Evolutionary conservation across 1,284 basidiomycete genomes (phyloP).

Genomic region (Ustanciosporium gigantosporum): DNA sequence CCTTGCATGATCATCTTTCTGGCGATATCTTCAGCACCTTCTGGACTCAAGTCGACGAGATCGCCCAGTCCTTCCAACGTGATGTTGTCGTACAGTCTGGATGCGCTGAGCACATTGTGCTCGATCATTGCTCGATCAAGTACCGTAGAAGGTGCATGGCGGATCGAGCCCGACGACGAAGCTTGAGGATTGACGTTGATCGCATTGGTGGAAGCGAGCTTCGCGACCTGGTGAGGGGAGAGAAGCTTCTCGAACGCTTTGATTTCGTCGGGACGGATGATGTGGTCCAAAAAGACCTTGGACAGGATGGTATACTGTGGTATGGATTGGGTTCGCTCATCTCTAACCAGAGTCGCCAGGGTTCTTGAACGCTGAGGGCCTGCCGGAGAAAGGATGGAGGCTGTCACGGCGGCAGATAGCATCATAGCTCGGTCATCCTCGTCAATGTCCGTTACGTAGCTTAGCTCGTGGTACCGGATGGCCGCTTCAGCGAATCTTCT

Average conservation of each 20-base stretch:
- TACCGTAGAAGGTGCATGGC: slow-evolving; percentile 82
- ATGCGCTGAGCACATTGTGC: slow-evolving; percentile 93
- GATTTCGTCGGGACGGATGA: slow-evolving; percentile 84
- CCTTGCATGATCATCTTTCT: slow-evolving; percentile 95
- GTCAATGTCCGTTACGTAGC: slow-evolving; percentile 45
- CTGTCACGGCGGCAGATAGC: slow-evolving; percentile 81
- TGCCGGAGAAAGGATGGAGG: slow-evolving; percentile 93
- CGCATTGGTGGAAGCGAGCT: slow-evolving; percentile 64
- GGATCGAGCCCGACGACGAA: slow-evolving; percentile 1
- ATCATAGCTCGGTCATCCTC: slow-evolving; percentile 39
- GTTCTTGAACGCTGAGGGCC: slow-evolving; percentile 91
- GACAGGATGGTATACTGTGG: slow-evolving; percentile 85
- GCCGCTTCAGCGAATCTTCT: slow-evolving; percentile 95
- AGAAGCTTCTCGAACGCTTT: slow-evolving; percentile 85
- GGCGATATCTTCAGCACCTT: slow-evolving; percentile 89
- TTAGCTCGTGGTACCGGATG: slow-evolving; percentile 85
- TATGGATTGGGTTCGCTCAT: slow-evolving; percentile 81
- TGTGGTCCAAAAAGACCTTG: slow-evolving; percentile 97
- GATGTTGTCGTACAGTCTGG: slow-evolving; percentile 65
- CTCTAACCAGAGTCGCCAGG: slow-evolving; percentile 86
- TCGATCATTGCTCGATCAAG: slow-evolving; percentile 96
- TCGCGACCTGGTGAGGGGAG: slow-evolving; percentile 88
- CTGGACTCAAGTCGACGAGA: slow-evolving; percentile 49
- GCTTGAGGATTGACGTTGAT: slow-evolving; percentile 1
- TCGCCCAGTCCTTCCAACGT: slow-evolving; percentile 42